These are phyloP conservation scores for Cicer judaicum DNA, from an alignment of 306 rosid genomes.

Conservation along the genomic window DNA sequence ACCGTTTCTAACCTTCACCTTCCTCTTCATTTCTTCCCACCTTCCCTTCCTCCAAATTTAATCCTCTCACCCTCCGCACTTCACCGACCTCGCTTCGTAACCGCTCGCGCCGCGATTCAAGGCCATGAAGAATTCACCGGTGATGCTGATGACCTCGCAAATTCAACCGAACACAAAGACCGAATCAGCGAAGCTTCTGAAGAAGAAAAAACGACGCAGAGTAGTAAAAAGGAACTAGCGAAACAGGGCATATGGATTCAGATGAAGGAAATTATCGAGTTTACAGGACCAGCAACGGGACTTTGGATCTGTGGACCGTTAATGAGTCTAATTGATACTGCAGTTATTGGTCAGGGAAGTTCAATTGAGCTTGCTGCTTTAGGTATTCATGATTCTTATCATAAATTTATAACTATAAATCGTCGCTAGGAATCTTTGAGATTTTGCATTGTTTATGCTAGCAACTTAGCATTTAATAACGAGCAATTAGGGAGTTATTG, in stretches of 20 bases:
- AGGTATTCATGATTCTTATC: slow-evolving; percentile 43
- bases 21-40: slow-evolving; percentile 28
- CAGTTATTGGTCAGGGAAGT: slow-evolving; percentile 87
- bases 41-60: slow-evolving; percentile 43
- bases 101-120: slow-evolving; percentile 41
- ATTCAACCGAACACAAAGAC: slow-evolving; percentile 29
- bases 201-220: slow-evolving; percentile 19
- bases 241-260: slow-evolving; percentile 64
- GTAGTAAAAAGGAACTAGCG: slow-evolving; percentile 48
- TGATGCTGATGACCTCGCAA: not conserved
- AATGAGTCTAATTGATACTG: slow-evolving; percentile 92
- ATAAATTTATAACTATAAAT: not conserved
- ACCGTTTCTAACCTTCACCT: slow-evolving; percentile 29
- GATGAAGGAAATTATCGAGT: slow-evolving; percentile 69
- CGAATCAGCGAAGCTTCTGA: not conserved
- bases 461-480: not conserved
- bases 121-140: slow-evolving; percentile 37
- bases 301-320: slow-evolving; percentile 88
- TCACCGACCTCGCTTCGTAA: slow-evolving; percentile 6
- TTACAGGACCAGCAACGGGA: slow-evolving; percentile 81
- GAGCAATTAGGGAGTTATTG: not conserved
- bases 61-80: slow-evolving; percentile 14
- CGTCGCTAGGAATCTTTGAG: not conserved
- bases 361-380: slow-evolving; percentile 92
- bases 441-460: not conserved